Conservation (phyloP, 345 rosid genomes). For the Eucalyptus melliodora region DNA sequence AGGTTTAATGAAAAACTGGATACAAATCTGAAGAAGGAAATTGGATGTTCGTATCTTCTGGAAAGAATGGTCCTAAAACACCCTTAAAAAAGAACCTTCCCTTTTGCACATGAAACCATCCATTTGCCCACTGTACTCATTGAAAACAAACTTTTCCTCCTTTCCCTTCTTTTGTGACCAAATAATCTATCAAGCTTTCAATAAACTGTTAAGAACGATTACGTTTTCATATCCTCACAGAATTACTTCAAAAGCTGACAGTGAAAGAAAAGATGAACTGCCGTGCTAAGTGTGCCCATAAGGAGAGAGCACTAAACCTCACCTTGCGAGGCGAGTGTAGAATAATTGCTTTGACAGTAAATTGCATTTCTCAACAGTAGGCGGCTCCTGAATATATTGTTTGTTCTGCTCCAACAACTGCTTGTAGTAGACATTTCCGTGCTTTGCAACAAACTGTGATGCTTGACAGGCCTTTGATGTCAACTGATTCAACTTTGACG, state of each 20-base stretch:
- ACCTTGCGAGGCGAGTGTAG: constrained; percentile 93
- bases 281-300: neutral
- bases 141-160: neutral
- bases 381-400: constrained; percentile 72
- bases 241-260: neutral
- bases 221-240: neutral
- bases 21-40: neutral
- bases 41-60: neutral
- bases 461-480: constrained; percentile 76
- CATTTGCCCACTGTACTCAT: neutral
- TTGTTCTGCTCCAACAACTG: constrained; percentile 73
- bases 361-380: constrained; percentile 68
- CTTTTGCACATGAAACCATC: neutral
- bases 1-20: neutral
- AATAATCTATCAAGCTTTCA: neutral
- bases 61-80: neutral
- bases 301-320: too few relatives aligned
- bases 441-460: constrained; percentile 44
- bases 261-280: neutral
- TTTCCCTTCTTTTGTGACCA: neutral
- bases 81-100: neutral
- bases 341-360: constrained; percentile 63
- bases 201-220: neutral
- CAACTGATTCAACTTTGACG: constrained; percentile 49
- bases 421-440: constrained; percentile 64